A percentile compares a stretch with the other conserved stretches of the same genome.
phyloP scores from a whole-genome alignment of 2,329 filamentous ascomycete genomes.

The Clonostachys byssicola region DNA sequence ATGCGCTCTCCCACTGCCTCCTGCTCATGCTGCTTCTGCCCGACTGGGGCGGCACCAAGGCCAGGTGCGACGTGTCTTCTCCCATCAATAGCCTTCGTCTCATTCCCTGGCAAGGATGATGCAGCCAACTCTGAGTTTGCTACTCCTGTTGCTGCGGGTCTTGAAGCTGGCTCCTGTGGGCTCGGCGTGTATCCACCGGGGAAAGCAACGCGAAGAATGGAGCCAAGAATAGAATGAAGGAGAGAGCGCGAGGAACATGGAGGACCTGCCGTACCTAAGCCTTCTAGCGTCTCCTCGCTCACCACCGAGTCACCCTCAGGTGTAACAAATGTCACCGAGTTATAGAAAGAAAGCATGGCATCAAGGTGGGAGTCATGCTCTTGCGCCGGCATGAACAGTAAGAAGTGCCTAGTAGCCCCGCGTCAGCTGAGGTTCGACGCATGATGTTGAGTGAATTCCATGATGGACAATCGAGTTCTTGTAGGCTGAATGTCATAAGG shows the following conservation, averaged over 20 bases:
- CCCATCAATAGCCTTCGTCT: background rate
- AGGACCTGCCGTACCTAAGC: constrained; percentile 79
- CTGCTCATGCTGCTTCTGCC: background rate
- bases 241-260: constrained; percentile 39
- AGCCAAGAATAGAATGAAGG: constrained; percentile 71
- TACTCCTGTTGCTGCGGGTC: background rate
- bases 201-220: constrained; percentile 64
- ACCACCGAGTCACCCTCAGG: constrained; percentile 92
- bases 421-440: constrained; percentile 16
- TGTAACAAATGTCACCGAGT: constrained; percentile 82
- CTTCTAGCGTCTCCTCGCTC: constrained; percentile 85
- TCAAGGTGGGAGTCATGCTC: constrained; percentile 67
- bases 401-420: constrained; percentile 66
- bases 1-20: constrained; percentile 14
- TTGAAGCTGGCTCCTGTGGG: constrained; percentile 10
- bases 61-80: background rate
- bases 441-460: constrained; percentile 8
- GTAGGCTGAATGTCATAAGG: background rate
- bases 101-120: background rate
- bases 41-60: background rate
- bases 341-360: constrained; percentile 87
- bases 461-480: background rate
- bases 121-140: background rate
- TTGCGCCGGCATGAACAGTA: constrained; percentile 75
- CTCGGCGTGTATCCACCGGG: constrained; percentile 28